A percentile compares a stretch with the other conserved stretches of the same genome.
Conservation (phyloP, 768 basidiomycete genomes). For the Termitomyces titanicus region DNA sequence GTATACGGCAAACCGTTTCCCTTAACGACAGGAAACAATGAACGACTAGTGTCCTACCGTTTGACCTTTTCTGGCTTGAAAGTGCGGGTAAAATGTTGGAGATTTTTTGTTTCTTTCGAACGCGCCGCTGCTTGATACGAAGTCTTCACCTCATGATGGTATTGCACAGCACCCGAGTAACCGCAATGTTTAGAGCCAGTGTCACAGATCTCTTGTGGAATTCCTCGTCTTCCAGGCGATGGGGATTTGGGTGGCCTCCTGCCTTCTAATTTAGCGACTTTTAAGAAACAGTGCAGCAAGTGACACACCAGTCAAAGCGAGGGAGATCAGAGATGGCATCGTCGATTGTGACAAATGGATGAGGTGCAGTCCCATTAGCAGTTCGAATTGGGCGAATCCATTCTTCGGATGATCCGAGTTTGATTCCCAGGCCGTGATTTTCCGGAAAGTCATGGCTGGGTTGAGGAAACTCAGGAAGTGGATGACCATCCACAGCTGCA, state of each 20-base stretch:
- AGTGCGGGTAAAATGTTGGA: conserved; percentile 68
- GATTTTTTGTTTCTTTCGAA: conserved; percentile 36
- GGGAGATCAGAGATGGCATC: conserved; percentile 76
- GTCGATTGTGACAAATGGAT: conserved; percentile 55
- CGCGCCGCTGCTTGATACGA: conserved; percentile 49
- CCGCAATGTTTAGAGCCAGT: conserved; percentile 32
- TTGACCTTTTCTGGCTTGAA: conserved; percentile 50
- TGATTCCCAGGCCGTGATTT: conserved; percentile 45
- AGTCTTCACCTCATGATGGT: conserved; percentile 33
- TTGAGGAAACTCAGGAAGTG: conserved; percentile 49
- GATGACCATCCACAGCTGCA: conserved; percentile 38
- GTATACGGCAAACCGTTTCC: background rate
- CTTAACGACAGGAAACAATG: background rate
- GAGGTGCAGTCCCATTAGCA: conserved; percentile 48
- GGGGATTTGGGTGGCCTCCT: conserved; percentile 35
- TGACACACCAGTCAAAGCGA: conserved; percentile 65
- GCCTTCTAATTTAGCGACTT: background rate
- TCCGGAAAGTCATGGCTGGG: conserved; percentile 52
- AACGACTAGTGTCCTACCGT: conserved; percentile 33
- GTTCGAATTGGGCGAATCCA: conserved; percentile 42
- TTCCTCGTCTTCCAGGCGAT: conserved; percentile 15
- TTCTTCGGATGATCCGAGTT: conserved; percentile 34
- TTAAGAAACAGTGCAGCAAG: background rate
- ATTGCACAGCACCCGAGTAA: conserved; percentile 26
- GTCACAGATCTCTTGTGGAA: conserved; percentile 36